phyloP scores from a whole-genome alignment of 768 basidiomycete species.

The Dacryopinax spathularia region DNA sequence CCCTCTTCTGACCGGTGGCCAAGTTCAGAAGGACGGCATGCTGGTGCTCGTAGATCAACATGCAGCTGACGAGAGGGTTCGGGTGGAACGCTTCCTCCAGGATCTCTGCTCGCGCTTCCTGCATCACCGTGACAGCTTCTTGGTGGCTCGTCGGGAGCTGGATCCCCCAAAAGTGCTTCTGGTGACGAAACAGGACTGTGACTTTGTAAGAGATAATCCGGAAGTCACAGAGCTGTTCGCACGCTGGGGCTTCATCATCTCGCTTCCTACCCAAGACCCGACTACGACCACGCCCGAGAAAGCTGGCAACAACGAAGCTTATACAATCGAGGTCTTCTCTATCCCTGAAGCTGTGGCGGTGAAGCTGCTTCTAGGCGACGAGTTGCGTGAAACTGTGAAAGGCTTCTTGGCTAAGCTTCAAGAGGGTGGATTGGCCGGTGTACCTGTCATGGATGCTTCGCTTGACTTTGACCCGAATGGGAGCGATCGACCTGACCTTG shows the following conservation, averaged over 20 bases:
- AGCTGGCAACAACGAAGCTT: too few relatives aligned
- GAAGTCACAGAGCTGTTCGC: constrained; percentile 11
- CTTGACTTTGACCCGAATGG: neutral
- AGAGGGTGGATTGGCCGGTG: constrained; percentile 25
- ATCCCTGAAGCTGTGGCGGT: constrained; percentile 15
- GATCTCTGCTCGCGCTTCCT: constrained; percentile 53
- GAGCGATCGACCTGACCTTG: neutral
- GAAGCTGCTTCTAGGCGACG: constrained; percentile 36
- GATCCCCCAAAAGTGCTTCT: constrained; percentile 46
- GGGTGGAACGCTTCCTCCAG: constrained; percentile 70
- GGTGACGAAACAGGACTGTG: constrained; percentile 51
- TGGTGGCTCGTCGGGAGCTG: constrained; percentile 32
- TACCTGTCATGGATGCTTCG: neutral
- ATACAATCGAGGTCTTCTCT: constrained; percentile 8
- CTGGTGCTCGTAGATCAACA: constrained; percentile 90
- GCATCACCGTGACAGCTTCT: constrained; percentile 17
- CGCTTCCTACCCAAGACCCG: too few relatives aligned
- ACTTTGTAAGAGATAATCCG: constrained; percentile 23
- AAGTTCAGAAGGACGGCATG: constrained; percentile 14
- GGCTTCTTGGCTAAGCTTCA: constrained; percentile 52
- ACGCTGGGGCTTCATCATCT: constrained; percentile 21
- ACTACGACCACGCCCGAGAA: too few relatives aligned
- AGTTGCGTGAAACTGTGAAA: constrained; percentile 63
- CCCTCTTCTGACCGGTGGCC: constrained; percentile 5
- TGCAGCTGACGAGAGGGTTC: constrained; percentile 90